These are phyloP conservation scores for Ganoderma meredithae DNA, from an alignment of 1,284 basidiomycete species.

Conservation along the genomic window DNA sequence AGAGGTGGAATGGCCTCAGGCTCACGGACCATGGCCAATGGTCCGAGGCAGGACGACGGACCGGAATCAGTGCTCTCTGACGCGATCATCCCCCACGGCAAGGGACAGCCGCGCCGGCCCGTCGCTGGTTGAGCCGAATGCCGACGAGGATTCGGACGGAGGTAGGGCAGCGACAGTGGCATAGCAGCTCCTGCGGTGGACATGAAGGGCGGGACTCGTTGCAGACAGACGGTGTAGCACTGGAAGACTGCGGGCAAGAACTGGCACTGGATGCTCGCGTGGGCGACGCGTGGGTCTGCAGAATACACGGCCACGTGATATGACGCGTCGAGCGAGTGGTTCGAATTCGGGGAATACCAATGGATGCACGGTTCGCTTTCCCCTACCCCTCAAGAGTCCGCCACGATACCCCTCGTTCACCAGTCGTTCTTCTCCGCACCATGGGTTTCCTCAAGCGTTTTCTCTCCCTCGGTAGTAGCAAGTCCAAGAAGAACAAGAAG, in stretches of 20 bases:
- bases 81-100: conserved; percentile 3
- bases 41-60: conserved; percentile 1
- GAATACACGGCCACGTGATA: conserved; percentile 12
- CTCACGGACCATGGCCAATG: not conserved
- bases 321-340: conserved; percentile 9
- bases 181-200: too few relatives aligned
- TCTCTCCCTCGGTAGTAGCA: conserved; percentile 73
- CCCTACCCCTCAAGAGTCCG: conserved; percentile 9
- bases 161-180: too few relatives aligned
- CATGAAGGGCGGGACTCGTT: too few relatives aligned
- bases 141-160: not conserved
- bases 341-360: conserved; percentile 7
- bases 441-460: conserved; percentile 79
- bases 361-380: conserved; percentile 9
- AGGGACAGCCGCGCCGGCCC: not conserved
- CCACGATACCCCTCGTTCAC: conserved; percentile 8
- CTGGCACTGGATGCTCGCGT: not conserved
- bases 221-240: too few relatives aligned
- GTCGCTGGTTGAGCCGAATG: not conserved
- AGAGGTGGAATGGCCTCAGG: not conserved
- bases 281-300: not conserved
- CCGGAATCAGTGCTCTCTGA: not conserved
- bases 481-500: conserved; percentile 55
- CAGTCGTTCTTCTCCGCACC: conserved; percentile 9
- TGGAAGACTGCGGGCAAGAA: too few relatives aligned